Conservation (phyloP, 805 yeast species). For the Metschnikowia chrysomelidarum region DNA sequence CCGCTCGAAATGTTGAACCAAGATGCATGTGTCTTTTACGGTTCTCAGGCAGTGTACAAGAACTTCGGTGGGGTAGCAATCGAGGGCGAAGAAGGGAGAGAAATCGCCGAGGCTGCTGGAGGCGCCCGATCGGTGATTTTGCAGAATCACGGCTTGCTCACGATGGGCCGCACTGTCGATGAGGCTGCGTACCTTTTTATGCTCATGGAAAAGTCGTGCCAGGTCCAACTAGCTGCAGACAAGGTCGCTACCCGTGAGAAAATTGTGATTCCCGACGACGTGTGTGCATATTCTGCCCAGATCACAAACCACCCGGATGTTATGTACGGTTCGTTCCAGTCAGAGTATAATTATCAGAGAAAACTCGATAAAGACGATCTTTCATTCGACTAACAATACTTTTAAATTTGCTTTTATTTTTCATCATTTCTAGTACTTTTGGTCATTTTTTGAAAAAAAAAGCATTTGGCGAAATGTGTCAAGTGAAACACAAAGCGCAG, state of each 20-base stretch:
- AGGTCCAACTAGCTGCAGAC: slow-evolving; percentile 13
- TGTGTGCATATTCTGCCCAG: slow-evolving; percentile 9
- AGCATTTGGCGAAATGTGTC: too few relatives aligned
- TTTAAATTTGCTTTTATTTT: too few relatives aligned
- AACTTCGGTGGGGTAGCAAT: slow-evolving; percentile 15
- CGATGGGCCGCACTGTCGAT: slow-evolving; percentile 16
- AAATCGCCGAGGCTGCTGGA: slow-evolving; percentile 9
- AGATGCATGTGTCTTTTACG: slow-evolving; percentile 12
- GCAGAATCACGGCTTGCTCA: slow-evolving; percentile 15
- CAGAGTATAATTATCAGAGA: slow-evolving; percentile 11
- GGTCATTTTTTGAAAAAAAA: too few relatives aligned
- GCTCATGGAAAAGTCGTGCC: slow-evolving; percentile 13
- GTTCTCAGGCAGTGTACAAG: slow-evolving; percentile 8
- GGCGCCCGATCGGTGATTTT: slow-evolving; percentile 10
- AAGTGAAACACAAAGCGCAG: too few relatives aligned
- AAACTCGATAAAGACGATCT: slow-evolving; percentile 9
- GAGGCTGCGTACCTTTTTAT: slow-evolving; percentile 14
- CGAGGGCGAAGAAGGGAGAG: slow-evolving; percentile 12
- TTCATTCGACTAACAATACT: too few relatives aligned
- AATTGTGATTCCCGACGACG: slow-evolving; percentile 10
- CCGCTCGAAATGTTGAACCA: slow-evolving; percentile 14
- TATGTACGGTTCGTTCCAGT: slow-evolving; percentile 12
- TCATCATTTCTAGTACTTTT: too few relatives aligned
- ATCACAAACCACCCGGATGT: slow-evolving; percentile 10
- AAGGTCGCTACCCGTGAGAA: slow-evolving; percentile 1